Base-by-base conservation (phyloP, 2,329 filamentous ascomycete genomes). In the Aureobasidium mangrovei region DNA sequence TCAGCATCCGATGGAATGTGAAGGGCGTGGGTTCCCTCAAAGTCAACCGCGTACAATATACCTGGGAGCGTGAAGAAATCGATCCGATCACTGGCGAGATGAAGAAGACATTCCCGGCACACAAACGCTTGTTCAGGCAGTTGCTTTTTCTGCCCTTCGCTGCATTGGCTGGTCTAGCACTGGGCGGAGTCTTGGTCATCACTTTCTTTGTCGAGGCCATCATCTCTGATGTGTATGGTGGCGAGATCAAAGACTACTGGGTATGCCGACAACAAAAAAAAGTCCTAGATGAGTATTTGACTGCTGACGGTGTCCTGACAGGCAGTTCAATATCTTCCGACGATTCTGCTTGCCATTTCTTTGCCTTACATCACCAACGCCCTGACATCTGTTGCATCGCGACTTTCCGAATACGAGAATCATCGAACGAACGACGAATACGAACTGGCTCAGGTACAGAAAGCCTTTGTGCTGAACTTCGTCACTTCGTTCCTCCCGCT, bases 1-100 rank as follows among this genome's bases (percentile, higher is more conserved):
- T 49, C 4, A 49, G 46, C 46, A 49, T 49, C 26, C 12, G 46
- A n/a, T 49, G 46, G 46, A 32, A 49, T 28, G 46, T 49, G 27
- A 49, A 27, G n/a, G 46, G 46, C 12, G 35, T 49, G 7, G 46
- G 36, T 2, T 31, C 46, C 2, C 46, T 49, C 35, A 49, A 49
- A 40, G 46, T 49, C 35, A 49, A 49, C 6, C 46, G 46, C 3
- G 46, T 49, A 2, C 46, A 49, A 7, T 49, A 49, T 18, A 10
- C 4, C 0, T 49, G 46, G 46, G 35, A 40, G 2, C 39, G 27
- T 6, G 35, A 49, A n/a, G 35, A 49, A 29, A 26, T 12, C 3
- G 46, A 49, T 8, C 5, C 46, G 2, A 32, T 40, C 46, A 49
- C 46, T 40, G 46, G 36, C 9, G 46, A 49, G 28, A 36, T 40